Percentiles rank a stretch among this genome's conserved stretches.
Conservation (phyloP, 441 rosid species). For the Sinapis alba region DNA sequence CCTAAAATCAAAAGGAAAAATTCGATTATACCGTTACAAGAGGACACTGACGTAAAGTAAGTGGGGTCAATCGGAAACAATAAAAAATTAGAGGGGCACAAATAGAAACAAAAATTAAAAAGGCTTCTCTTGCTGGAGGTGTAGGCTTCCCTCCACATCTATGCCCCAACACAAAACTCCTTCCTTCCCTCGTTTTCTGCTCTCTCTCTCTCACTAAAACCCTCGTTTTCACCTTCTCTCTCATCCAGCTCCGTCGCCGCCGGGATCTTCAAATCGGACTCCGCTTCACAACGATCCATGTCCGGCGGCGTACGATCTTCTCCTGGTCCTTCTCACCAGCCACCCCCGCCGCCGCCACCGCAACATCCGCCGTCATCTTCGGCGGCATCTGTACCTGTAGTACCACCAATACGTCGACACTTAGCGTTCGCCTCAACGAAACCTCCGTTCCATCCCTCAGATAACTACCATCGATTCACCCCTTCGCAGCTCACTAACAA, state of each 20-base stretch:
- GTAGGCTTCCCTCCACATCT: slow-evolving; percentile 83
- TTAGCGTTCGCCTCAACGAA: slow-evolving; percentile 74
- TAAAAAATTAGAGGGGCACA: slow-evolving; percentile 22
- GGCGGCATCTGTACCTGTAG: slow-evolving; percentile 44
- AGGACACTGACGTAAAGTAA: slow-evolving; percentile 19
- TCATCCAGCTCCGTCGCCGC: slow-evolving; percentile 8
- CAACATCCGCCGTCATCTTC: slow-evolving; percentile 39
- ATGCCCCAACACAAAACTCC: slow-evolving; percentile 74
- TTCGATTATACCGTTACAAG: slow-evolving; percentile 28
- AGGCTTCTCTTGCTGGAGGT: neutral
- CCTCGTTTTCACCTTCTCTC: slow-evolving; percentile 27
- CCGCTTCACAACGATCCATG: slow-evolving; percentile 42
- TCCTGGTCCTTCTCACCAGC: slow-evolving; percentile 38
- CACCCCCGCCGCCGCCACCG: slow-evolving; percentile 29
- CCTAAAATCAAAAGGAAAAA: neutral
- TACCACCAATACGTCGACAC: slow-evolving; percentile 75
- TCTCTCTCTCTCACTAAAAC: slow-evolving; percentile 35
- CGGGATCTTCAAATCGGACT: neutral
- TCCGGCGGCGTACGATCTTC: slow-evolving; percentile 62
- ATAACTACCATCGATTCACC: slow-evolving; percentile 74
- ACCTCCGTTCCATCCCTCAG: slow-evolving; percentile 71
- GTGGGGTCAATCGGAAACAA: slow-evolving; percentile 32
- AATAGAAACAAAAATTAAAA: slow-evolving; percentile 21
- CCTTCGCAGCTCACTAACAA: slow-evolving; percentile 29
- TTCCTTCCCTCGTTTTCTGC: slow-evolving; percentile 77